phyloP scores from a whole-genome alignment of 2,329 filamentous ascomycete genomes.

The Neofusicoccum parvum region DNA sequence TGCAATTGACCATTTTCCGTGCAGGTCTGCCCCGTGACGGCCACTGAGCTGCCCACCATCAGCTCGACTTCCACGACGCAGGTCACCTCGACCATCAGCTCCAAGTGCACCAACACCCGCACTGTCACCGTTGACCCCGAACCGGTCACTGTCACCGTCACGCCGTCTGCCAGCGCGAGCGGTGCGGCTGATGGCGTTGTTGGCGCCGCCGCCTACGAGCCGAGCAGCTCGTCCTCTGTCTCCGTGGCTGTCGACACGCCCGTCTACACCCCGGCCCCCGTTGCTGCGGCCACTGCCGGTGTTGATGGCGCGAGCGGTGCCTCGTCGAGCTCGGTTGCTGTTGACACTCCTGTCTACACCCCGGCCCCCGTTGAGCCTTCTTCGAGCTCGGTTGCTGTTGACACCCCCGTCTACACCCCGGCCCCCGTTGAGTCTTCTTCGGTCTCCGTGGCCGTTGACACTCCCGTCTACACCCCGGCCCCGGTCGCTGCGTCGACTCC shows the following conservation, averaged over 20 bases:
- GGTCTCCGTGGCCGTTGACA: not conserved
- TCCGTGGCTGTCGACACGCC: not conserved
- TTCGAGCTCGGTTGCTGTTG: not conserved
- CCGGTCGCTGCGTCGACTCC: not conserved
- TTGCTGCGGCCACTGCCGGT: not conserved
- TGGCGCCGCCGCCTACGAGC: not conserved
- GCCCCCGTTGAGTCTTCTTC: not conserved
- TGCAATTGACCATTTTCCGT: not conserved
- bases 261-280: not conserved
- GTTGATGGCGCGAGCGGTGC: not conserved
- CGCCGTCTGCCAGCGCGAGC: not conserved
- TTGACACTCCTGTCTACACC: slow-evolving; percentile 4
- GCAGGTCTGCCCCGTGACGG: slow-evolving; percentile 19
- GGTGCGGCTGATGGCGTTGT: not conserved
- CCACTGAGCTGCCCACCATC: slow-evolving; percentile 4
- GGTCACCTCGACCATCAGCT: not conserved
- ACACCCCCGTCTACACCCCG: not conserved
- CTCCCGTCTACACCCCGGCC: not conserved
- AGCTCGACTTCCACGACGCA: not conserved
- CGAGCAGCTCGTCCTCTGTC: not conserved
- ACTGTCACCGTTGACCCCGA: slow-evolving; percentile 17
- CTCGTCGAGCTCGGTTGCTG: not conserved
- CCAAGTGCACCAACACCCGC: slow-evolving; percentile 17
- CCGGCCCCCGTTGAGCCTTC: not conserved
- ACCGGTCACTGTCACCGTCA: slow-evolving; percentile 12